phyloP scores from a whole-genome alignment of 495 filamentous ascomycete species.

The Tuber indicum region DNA sequence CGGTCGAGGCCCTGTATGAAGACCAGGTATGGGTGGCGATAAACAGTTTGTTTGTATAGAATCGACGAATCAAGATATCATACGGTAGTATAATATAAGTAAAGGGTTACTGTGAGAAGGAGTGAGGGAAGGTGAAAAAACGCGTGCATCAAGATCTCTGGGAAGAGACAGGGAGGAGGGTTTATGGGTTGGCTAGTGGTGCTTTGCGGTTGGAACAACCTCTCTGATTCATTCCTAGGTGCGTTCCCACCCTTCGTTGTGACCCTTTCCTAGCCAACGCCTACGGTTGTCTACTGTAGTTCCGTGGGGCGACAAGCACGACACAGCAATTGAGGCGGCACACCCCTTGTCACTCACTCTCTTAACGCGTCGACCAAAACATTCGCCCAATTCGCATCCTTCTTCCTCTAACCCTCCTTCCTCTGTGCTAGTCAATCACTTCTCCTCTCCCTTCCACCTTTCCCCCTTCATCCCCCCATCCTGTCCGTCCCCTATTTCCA shows the following conservation, averaged over 20 bases:
- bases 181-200: neutral
- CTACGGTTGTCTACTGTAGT: constrained; percentile 1
- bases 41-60: neutral
- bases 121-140: neutral
- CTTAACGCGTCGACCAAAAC: constrained; percentile 38
- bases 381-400: constrained; percentile 35
- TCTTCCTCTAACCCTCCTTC: constrained; percentile 13
- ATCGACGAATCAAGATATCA: neutral
- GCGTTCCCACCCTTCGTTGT: neutral
- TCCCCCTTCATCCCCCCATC: constrained; percentile 18
- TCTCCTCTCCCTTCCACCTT: constrained; percentile 19
- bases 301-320: constrained; percentile 4
- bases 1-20: neutral
- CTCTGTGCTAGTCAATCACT: constrained; percentile 16
- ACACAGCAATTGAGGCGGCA: constrained; percentile 15
- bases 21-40: neutral
- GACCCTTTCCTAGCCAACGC: constrained; percentile 14
- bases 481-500: constrained; percentile 7
- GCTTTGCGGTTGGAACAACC: neutral
- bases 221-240: neutral
- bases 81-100: neutral
- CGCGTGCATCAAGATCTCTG: neutral
- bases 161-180: neutral
- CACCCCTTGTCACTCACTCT: neutral
- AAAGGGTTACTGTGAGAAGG: neutral